These are phyloP conservation scores for Endotrypanum monterogeii DNA, from an alignment of 208 protist genomes.

Conservation along the genomic window DNA sequence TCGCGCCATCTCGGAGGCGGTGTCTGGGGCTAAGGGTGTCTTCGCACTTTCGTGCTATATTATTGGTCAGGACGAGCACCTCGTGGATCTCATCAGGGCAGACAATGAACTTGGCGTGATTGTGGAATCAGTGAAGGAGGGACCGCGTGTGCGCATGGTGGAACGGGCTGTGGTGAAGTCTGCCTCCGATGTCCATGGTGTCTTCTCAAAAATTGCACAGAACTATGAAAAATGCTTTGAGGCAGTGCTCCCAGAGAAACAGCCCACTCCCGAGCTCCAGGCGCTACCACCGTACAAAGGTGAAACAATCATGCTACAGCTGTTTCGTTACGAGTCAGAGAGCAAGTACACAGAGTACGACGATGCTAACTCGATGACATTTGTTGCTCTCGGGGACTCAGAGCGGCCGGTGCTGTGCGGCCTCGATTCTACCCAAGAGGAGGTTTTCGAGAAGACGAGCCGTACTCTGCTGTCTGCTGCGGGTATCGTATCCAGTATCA, in stretches of 20 bases:
- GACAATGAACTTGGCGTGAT: slow-evolving; percentile 84
- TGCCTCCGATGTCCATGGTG: slow-evolving; percentile 49
- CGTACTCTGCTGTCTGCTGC: slow-evolving; percentile 71
- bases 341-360: slow-evolving; percentile 61
- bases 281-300: slow-evolving; percentile 85
- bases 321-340: slow-evolving; percentile 82
- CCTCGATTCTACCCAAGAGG: slow-evolving; percentile 67
- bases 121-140: slow-evolving; percentile 89
- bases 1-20: slow-evolving; percentile 68
- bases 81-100: slow-evolving; percentile 80
- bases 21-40: slow-evolving; percentile 51
- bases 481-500: slow-evolving; percentile 89
- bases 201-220: slow-evolving; percentile 61
- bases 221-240: slow-evolving; percentile 86
- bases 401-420: slow-evolving; percentile 90
- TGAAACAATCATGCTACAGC: slow-evolving; percentile 83
- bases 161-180: slow-evolving; percentile 62
- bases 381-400: slow-evolving; percentile 80
- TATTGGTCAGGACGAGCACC: slow-evolving; percentile 69
- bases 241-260: slow-evolving; percentile 73
- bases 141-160: slow-evolving; percentile 82
- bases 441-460: slow-evolving; percentile 78
- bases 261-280: slow-evolving; percentile 80
- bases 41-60: slow-evolving; percentile 79
- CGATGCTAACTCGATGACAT: slow-evolving; percentile 86